Base-by-base conservation (phyloP, 2,329 filamentous ascomycete genomes). In the Westerdykella ornata region DNA sequence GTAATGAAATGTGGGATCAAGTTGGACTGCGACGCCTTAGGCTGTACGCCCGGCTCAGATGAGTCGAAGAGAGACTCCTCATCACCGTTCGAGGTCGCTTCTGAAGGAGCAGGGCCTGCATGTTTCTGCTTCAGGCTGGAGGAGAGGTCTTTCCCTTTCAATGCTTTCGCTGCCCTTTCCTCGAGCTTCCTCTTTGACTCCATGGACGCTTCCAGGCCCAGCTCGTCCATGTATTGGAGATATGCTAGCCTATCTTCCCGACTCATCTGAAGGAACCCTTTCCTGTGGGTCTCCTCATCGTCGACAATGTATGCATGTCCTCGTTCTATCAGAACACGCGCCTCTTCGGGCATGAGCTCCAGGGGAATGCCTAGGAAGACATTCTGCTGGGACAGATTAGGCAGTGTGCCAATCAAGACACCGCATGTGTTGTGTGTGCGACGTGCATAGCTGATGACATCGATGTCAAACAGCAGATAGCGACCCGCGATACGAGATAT, bases 321-420 rank as follows among this genome's bases (percentile, higher is more conserved):
- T 53, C 82, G 83, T 52, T 88, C 82, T 44, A 94, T 81, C 19
- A 98, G 75, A 40, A 92, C 69, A 49, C 81, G 77, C 3, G 84
- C 89, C 71, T 98, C 92, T 68, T 97, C 92, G 1, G 87, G 83
- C 72, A 92, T 86, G 34, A 98, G 74, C 71, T 96, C 85, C 18
- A 97, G 70, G 2, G 92, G 92, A 37, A 97, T 70, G 35, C 89
- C 87, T 44, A 90, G 77, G 62, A 97, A 97, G 43, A 95, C 78
- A 68, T 95, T 97, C 68, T 98, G 92, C 54, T 94, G 90, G 5
- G 89, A 88, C 43, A 88, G 83, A 67, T 97, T 89, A 2, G 92
- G 90, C 20, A 95, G 80, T 6, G 86, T 89, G 43, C 92, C 92
- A 45, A 86, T 82, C 41, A 95, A 75, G 22, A 92, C 84, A 48